Percentiles rank a stretch among this genome's conserved stretches.
Evolutionary conservation across 1,284 basidiomycete genomes (phyloP).

Genomic region (Boletus mariae): DNA sequence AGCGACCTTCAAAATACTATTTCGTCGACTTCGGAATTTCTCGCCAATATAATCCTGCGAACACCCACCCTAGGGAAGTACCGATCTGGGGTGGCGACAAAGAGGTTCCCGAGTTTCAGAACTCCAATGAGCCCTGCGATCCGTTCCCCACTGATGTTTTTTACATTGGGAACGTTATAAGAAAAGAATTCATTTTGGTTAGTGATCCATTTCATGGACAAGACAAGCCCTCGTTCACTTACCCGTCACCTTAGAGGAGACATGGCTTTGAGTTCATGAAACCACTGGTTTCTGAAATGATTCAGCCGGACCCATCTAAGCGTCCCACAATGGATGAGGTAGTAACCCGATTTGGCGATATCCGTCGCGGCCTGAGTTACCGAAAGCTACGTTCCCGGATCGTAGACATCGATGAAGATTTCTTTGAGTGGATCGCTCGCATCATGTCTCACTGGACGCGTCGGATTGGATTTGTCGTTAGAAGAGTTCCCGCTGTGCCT

Average conservation of each 20-base stretch:
- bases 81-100: too few species aligned
- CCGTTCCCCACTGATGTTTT: constrained; percentile 34
- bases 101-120: too few species aligned
- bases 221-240: neutral
- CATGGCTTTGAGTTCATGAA: constrained; percentile 29
- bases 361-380: neutral
- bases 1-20: constrained; percentile 12
- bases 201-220: neutral
- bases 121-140: constrained; percentile 12
- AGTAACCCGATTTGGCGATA: constrained; percentile 8
- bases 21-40: constrained; percentile 32
- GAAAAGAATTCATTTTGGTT: constrained; percentile 18
- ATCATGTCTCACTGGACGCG: constrained; percentile 10
- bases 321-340: constrained; percentile 25
- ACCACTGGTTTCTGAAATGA: constrained; percentile 25
- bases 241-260: neutral
- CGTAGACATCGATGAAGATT: constrained; percentile 6
- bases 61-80: constrained; percentile 24
- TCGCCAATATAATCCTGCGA: constrained; percentile 22
- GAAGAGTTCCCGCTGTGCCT: constrained; percentile 9
- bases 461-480: constrained; percentile 6
- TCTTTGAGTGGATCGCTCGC: neutral
- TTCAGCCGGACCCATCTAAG: constrained; percentile 18
- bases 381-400: constrained; percentile 13
- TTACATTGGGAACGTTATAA: constrained; percentile 25